Evolutionary conservation across 2,329 filamentous ascomycete genomes (phyloP).

Genomic region (Diaporthe vaccinii): DNA sequence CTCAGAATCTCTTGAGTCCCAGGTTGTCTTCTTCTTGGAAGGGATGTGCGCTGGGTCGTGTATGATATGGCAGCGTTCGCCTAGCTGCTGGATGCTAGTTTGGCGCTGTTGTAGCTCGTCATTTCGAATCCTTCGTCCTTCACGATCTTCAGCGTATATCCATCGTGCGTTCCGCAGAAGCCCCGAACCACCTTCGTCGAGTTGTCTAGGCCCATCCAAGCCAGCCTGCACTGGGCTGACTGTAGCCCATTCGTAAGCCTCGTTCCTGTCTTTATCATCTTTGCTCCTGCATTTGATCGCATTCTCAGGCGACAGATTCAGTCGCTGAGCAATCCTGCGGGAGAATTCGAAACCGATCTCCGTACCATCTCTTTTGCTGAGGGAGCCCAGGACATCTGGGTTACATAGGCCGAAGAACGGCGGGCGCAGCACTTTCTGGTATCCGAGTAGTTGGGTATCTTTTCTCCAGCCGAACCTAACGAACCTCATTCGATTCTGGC

Average conservation of each 20-base stretch:
- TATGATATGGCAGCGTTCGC: conserved; percentile 3
- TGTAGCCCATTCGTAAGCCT: neutral
- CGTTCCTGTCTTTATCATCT: neutral
- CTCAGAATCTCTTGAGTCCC: neutral
- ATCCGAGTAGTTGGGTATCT: neutral
- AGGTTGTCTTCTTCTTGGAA: neutral
- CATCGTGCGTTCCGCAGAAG: neutral
- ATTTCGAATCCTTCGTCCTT: neutral
- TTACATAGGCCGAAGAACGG: neutral
- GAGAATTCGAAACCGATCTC: neutral
- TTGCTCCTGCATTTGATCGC: neutral
- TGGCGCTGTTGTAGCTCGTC: neutral
- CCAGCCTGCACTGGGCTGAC: neutral
- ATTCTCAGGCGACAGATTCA: neutral
- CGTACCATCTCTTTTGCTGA: neutral
- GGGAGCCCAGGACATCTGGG: neutral
- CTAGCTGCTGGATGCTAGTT: neutral
- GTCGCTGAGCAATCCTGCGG: neutral
- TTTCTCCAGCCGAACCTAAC: neutral
- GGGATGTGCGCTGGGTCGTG: neutral
- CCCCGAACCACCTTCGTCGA: neutral
- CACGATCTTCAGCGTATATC: neutral
- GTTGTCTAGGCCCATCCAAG: neutral
- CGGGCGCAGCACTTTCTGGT: neutral
- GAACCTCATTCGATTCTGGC: neutral